Percentiles rank a stretch among this genome's conserved stretches.
Conservation (phyloP, 2,329 filamentous ascomycete species). For the Samsoniella hepiali region DNA sequence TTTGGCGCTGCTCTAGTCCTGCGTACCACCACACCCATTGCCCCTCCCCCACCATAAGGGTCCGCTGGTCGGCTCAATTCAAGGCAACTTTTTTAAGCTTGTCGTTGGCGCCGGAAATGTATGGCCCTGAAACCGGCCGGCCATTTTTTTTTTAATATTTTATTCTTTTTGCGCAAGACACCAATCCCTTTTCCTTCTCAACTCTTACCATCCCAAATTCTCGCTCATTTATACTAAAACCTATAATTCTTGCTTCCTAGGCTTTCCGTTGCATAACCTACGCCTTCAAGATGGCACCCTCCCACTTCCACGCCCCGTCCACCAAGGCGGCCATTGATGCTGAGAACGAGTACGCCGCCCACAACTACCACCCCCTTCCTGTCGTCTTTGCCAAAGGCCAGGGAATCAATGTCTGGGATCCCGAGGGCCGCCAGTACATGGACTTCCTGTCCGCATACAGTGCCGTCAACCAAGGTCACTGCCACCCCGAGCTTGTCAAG, state of each 20-base stretch:
- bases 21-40: neutral
- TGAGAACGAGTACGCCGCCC: constrained; percentile 83
- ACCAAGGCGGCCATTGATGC: constrained; percentile 74
- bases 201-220: neutral
- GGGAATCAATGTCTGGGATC: constrained; percentile 92
- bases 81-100: constrained; percentile 2
- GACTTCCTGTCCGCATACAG: constrained; percentile 98
- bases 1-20: neutral
- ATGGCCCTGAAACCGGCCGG: neutral
- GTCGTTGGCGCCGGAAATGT: neutral
- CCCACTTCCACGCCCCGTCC: constrained; percentile 69
- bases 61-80: neutral
- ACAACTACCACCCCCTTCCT: constrained; percentile 98
- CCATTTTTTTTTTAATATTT: neutral
- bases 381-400: constrained; percentile 86
- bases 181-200: neutral
- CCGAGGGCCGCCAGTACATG: constrained; percentile 90
- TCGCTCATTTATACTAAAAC: neutral
- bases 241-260: neutral
- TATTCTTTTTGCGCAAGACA: neutral
- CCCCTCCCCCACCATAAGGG: constrained; percentile 19
- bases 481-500: constrained; percentile 92
- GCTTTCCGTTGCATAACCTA: neutral
- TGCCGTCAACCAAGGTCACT: constrained; percentile 97
- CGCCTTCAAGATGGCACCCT: constrained; percentile 45